These are phyloP conservation scores for Sicyos edulis DNA, from an alignment of 306 rosid species.

Conservation along the genomic window DNA sequence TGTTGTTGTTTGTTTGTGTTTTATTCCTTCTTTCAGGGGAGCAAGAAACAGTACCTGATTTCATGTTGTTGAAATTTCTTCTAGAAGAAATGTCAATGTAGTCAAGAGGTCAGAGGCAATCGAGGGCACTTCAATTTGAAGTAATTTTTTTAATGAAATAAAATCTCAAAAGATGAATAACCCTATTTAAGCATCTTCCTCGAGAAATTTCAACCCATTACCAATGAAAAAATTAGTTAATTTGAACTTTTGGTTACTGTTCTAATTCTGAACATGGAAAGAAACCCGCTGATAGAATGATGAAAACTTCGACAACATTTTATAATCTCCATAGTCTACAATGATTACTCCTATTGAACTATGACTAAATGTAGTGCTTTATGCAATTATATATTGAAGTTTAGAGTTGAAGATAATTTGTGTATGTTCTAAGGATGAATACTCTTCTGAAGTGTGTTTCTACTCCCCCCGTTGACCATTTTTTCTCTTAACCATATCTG, in stretches of 20 bases:
- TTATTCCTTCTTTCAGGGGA: not conserved
- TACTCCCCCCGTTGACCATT: not conserved
- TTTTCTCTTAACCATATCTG: not conserved
- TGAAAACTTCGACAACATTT: not conserved
- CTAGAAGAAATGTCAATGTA: not conserved
- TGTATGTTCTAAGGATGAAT: not conserved
- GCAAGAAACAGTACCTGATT: not conserved
- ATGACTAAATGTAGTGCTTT: slow-evolving; percentile 3
- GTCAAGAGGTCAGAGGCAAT: not conserved
- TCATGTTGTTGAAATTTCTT: not conserved
- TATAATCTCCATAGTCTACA: not conserved
- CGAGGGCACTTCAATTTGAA: not conserved
- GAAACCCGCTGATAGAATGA: not conserved
- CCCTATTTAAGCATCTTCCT: not conserved
- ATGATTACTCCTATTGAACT: not conserved
- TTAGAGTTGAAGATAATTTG: not conserved
- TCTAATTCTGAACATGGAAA: not conserved
- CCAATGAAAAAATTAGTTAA: not conserved
- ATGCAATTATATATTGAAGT: slow-evolving; percentile 2
- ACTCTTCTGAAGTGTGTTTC: not conserved
- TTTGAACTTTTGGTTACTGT: not conserved
- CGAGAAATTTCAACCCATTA: not conserved
- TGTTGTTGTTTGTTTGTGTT: not conserved
- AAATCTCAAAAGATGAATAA: not conserved
- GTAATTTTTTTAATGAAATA: not conserved